Base-by-base conservation (phyloP, 2,329 filamentous ascomycete species). In the Septoria petroselini region DNA sequence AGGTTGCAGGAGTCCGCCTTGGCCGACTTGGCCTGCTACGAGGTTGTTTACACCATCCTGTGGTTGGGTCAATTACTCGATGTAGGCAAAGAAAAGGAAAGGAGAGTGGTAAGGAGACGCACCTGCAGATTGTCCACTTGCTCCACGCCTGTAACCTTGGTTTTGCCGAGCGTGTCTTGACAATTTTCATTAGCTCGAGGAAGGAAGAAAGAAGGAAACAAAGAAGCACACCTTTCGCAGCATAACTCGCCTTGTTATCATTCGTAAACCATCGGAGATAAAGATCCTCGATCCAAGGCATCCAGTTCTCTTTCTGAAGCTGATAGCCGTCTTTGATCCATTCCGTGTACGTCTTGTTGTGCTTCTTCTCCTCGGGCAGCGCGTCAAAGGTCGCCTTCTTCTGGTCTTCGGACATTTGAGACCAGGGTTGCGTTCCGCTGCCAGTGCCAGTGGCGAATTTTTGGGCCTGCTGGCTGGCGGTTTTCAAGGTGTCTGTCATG, bases 191-290 rank as follows among this genome's bases (percentile, higher is more conserved):
- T 25, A 18, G 17, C 1, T 18, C 12, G 1, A 2, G 4, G 15
- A 40, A 21, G 14, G 5, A 27, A 5, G 23, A 27, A 27, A 27
- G 23, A 9, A 27, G n/a, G n/a, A n/a, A n/a, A n/a, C n/a, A n/a
- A n/a, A n/a, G n/a, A n/a, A n/a, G n/a, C 71, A 27, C 67, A 86
- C 85, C 77, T 69, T 84, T 87, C 1, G 84, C 77, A 4, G 80
- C 74, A 62, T 88, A 88, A 65, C 79, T 84, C 4, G 83, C 79
- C 70, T 89, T 88, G 76, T 89, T 89, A 64, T 88, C 84, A 55
- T 83, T 84, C 61, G 83, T 86, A 68, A 88, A 88, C 75, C 80
- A 88, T 44, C 76, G 75, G 21, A 89, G 76, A 66, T 86, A 87
- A 52, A 81, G 68, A 66, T 89, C 85, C 68, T 89, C 85, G 49